Base-by-base conservation (phyloP, 176 grass and related monocot species). In the Thinopyrum elongatum region DNA sequence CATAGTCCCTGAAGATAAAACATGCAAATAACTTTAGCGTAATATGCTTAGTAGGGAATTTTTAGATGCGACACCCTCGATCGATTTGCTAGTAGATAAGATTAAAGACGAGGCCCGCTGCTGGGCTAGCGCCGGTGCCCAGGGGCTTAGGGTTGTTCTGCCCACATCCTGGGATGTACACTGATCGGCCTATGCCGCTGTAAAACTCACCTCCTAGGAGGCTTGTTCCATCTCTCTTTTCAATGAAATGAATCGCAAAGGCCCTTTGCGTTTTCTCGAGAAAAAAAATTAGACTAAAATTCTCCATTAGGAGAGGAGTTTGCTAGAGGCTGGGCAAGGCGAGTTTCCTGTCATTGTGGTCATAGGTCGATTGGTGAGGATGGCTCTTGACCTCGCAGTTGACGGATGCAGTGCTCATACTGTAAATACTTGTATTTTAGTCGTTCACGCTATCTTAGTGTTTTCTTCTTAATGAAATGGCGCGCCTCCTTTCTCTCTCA, bases 1-100 rank as follows among this genome's bases (percentile, higher is more conserved):
- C 97, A 99, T 39, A 99, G 91, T 86, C 97, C 94, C 97, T 99
- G 84, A 84, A 77, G 49, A 90, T 65, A 82, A 89, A 91, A 78
- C 82, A 75, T 44, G 35, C 22, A 81, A 80, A 66, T 41, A 38
- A 23, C 51, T 60, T 90, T 36, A 87, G 33, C 38, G 65, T 69
- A 78, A 63, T 11, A 82, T 71, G 62, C 76, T 89, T 76, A 76
- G 11, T 49, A 87, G 59, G 28, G n/a, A 25, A 75, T 9, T 39
- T 30, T 77, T 22, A 47, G n/a, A n/a, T n/a, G n/a, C n/a, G n/a
- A n/a, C n/a, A n/a, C n/a, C n/a, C n/a, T n/a, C n/a, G n/a, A n/a
- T n/a, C n/a, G n/a, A n/a, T n/a, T n/a, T n/a, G n/a, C n/a, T n/a
- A n/a, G n/a, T n/a, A n/a, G n/a, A n/a, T n/a, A n/a, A n/a, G n/a